Evolutionary conservation across 495 filamentous ascomycete species (phyloP), one percentile per base, ranked within the genome.

Genomic region (Aspergillus haitiensis): DNA sequence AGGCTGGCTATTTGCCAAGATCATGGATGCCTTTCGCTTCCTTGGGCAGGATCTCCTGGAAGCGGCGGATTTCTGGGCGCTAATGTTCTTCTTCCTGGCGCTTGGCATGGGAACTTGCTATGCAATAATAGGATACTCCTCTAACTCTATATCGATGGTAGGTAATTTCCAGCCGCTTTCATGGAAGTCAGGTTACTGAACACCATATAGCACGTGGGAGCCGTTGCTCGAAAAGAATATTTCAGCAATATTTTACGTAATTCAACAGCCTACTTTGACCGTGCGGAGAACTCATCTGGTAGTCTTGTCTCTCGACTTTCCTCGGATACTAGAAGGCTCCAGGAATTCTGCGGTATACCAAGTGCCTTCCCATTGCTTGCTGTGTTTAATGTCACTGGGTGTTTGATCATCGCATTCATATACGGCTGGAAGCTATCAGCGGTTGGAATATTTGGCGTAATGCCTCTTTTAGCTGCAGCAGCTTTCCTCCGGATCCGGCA

Each of bases 11-110:
- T 78, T 72, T 52, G 69, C 74, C 0, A 59, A 67, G 11, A 16
- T 75, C 1, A 52, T 77, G 11, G 36, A 63, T 8, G 72, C 72
- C 1, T 76, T 77, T 45, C 65, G 73, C 12, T 76, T 76, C 18
- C 65, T 65, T 4, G 74, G 66, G 8, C 53, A 70, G 31, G 55
- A 70, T 36, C 64, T 75, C 0, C 45, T 56, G 10, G 39, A 69
- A 21, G 61, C 72, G 0, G 80, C 67, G 13, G 79, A 78, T 50
- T 87, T 88, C 57, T 89, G 84, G 84, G 80, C 84, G 12, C 64
- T 88, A 33, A 87, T 87, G 81, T 88, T 88, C 65, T 82, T 88
- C 49, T 68, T 81, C n/a, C 73, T 88, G 0, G 84, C 82, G 18
- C 64, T 81, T 7, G 79, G 73, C 44, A 75, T 82, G 5, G 78